Percentiles rank a stretch among this genome's conserved stretches.
These are phyloP conservation scores for Naematelia encephala DNA, from an alignment of 768 basidiomycete genomes.

Conservation along the genomic window DNA sequence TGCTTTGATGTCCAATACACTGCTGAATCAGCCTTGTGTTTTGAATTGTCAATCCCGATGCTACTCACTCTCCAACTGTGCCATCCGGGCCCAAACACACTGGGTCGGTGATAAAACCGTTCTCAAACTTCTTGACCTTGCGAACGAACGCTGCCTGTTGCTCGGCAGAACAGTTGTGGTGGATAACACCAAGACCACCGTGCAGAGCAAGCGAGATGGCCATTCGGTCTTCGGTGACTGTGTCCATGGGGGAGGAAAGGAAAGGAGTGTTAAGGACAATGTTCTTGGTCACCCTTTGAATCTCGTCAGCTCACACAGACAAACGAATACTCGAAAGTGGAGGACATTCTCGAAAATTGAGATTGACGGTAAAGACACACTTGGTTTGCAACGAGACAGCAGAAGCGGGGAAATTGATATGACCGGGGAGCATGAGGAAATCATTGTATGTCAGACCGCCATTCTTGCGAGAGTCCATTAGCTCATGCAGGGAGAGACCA, in stretches of 20 bases:
- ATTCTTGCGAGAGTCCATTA: slow-evolving; percentile 70
- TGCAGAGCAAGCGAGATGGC: slow-evolving; percentile 61
- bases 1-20: slow-evolving; percentile 85
- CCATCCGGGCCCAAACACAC: slow-evolving; percentile 77
- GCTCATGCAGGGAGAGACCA: slow-evolving; percentile 77
- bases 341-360: too few species aligned
- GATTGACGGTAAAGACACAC: too few species aligned
- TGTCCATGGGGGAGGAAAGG: slow-evolving; percentile 98
- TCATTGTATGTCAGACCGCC: slow-evolving; percentile 96
- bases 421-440: slow-evolving; percentile 88
- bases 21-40: slow-evolving; percentile 14
- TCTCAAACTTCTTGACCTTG: slow-evolving; percentile 96
- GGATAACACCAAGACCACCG: slow-evolving; percentile 96
- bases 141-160: slow-evolving; percentile 95
- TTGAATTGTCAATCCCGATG: neutral
- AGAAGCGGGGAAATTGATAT: slow-evolving; percentile 75
- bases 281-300: slow-evolving; percentile 71
- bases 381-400: slow-evolving; percentile 75
- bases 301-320: neutral
- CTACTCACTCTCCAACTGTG: slow-evolving; percentile 67
- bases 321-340: neutral
- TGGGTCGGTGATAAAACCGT: slow-evolving; percentile 96
- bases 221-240: slow-evolving; percentile 82
- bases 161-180: slow-evolving; percentile 74
- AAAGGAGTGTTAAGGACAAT: slow-evolving; percentile 90